phyloP scores from a whole-genome alignment of 2,329 filamentous ascomycete genomes.

The Aspergillus sp. region DNA sequence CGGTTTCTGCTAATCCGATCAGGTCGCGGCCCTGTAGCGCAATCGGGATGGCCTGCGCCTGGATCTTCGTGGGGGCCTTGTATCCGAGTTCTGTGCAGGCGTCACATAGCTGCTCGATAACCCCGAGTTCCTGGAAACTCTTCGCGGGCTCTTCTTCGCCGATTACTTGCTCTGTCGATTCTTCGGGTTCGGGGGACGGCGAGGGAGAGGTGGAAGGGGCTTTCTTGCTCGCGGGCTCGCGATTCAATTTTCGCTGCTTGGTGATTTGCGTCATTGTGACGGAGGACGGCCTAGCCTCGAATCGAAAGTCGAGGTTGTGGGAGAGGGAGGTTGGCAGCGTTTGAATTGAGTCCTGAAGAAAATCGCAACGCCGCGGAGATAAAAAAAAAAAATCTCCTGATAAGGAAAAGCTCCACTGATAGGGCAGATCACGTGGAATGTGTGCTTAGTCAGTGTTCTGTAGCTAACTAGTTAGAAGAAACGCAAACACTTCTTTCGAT shows the following conservation, averaged over 20 bases:
- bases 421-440: background rate
- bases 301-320: background rate
- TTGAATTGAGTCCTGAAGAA: background rate
- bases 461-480: too few species aligned
- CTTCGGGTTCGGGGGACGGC: background rate
- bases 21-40: conserved; percentile 81
- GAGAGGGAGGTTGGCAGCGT: background rate
- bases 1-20: conserved; percentile 92
- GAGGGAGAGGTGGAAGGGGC: background rate
- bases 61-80: conserved; percentile 84
- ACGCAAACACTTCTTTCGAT: too few species aligned
- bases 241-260: background rate
- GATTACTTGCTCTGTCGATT: background rate
- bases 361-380: background rate
- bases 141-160: conserved; percentile 29
- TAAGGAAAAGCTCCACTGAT: background rate
- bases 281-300: background rate
- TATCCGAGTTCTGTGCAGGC: conserved; percentile 81
- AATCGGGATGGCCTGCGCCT: conserved; percentile 76
- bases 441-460: background rate
- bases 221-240: background rate
- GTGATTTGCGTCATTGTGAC: background rate
- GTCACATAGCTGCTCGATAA: conserved; percentile 85
- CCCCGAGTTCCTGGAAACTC: conserved; percentile 60
- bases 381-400: background rate